Evolutionary conservation across 345 rosid genomes (phyloP), one percentile per base, ranked within the genome.

Genomic region (Syzygium oleosum): DNA sequence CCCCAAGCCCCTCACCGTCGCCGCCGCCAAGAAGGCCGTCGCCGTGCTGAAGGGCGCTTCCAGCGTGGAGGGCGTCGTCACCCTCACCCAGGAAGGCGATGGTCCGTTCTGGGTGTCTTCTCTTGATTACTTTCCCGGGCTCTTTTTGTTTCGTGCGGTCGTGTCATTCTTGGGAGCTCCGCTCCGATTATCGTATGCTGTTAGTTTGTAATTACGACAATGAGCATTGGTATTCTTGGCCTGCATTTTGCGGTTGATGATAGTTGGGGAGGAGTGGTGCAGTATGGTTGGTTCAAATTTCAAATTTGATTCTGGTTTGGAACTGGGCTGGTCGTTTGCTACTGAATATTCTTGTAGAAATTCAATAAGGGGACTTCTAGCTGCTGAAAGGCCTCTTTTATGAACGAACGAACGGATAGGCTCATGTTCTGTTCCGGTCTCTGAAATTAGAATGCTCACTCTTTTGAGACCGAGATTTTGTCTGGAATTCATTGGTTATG

Each of bases 41-140:
- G 99, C 97, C 14, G 99, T 96, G n/a, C 94, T 98, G 59, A 96
- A 92, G 90, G 99, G 99, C 17, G 91, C 59, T 78, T 96, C 99
- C 85, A 84, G 85, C 61, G 99, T 95, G 27, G 95, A 98, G 93
- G 99, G 99, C 88, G 98, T 96, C 84, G 95, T 93, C 89, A 93
- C 95, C 79, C 90, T 98, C 94, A 90, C 94, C 54, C 99, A 98
- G 89, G 98, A 94, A 10, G 94, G 90, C 80, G 92, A 84, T 87
- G 98, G 99, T 96, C 51, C 15, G 90, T 87, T 22, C 73, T 78
- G 84, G 88, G 41, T 85, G 38, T 53, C 41, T 5, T 52, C 73
- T 46, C 31, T 49, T 23, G 22, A 54, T 88, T 80, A 19, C 63
- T 63, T 85, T 23, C 43, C 58, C 25, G 79, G 83, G 87, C 87